A percentile compares a stretch with the other conserved stretches of the same genome.
phyloP scores from a whole-genome alignment of 768 basidiomycete genomes.

The Hemileccinum rubropunctum region DNA sequence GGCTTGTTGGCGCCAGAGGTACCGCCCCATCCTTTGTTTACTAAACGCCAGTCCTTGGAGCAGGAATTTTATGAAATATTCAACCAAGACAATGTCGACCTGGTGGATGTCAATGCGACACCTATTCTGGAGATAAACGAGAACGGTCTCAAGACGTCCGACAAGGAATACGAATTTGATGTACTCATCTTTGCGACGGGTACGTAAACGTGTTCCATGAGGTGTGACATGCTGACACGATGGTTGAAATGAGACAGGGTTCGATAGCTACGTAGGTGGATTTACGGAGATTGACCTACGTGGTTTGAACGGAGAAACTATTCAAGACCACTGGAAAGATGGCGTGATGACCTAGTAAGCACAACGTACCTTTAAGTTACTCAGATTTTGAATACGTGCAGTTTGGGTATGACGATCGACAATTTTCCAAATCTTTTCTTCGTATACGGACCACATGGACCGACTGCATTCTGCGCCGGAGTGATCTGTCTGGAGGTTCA shows the following conservation, averaged over 20 bases:
- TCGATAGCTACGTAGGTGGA: slow-evolving; percentile 4
- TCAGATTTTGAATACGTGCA: no score
- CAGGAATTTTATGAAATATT: slow-evolving; percentile 11
- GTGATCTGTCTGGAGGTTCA: slow-evolving; percentile 5
- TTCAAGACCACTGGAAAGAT: slow-evolving; percentile 14
- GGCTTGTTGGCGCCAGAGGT: slow-evolving; percentile 8
- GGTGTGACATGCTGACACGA: not conserved
- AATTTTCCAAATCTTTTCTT: no score
- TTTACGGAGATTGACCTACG: slow-evolving; percentile 10
- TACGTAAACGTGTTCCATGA: not conserved
- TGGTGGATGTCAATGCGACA: slow-evolving; percentile 4
- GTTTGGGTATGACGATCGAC: no score
- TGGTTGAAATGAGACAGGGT: slow-evolving; percentile 2
- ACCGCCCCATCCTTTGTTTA: slow-evolving; percentile 6
- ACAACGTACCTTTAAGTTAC: no score
- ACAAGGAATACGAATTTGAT: slow-evolving; percentile 8
- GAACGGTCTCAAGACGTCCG: slow-evolving; percentile 6
- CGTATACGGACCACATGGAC: not conserved
- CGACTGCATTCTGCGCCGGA: slow-evolving; percentile 8
- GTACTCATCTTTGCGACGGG: slow-evolving; percentile 17
- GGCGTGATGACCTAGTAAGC: slow-evolving; percentile 13
- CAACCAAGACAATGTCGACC: slow-evolving; percentile 16
- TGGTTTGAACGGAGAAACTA: slow-evolving; percentile 6
- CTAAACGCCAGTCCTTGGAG: slow-evolving; percentile 6
- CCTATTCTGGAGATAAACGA: slow-evolving; percentile 8